These are phyloP conservation scores for Plasmodium vivax DNA, from an alignment of 169 alveolate genomes.

Conservation along the genomic window DNA sequence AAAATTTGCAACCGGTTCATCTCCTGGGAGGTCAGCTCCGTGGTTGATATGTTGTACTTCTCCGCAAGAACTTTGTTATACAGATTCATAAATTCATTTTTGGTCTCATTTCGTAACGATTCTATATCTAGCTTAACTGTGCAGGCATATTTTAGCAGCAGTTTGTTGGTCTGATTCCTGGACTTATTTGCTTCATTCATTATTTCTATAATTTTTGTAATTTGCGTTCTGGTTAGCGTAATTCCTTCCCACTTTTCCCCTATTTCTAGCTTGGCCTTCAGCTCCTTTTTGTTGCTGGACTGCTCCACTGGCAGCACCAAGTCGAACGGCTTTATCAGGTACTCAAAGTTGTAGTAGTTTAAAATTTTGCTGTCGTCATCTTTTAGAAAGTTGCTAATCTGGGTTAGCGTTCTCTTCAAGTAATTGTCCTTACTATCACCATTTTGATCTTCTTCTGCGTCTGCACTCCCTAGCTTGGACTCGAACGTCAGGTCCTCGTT, in stretches of 20 bases:
- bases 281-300: constrained; percentile 77
- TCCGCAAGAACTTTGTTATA: constrained; percentile 81
- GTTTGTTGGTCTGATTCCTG: constrained; percentile 78
- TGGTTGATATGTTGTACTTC: constrained; percentile 60
- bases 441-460: neutral
- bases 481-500: neutral
- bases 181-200: constrained; percentile 81
- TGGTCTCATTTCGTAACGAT: constrained; percentile 82
- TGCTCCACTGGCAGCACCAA: constrained; percentile 72
- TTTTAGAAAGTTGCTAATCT: constrained; percentile 32
- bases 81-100: constrained; percentile 83
- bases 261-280: constrained; percentile 79
- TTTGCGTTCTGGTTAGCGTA: constrained; percentile 81
- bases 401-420: constrained; percentile 25
- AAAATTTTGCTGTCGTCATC: constrained; percentile 65
- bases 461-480: constrained; percentile 20
- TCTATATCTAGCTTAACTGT: constrained; percentile 85
- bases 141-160: constrained; percentile 82
- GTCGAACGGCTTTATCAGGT: constrained; percentile 77
- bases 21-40: constrained; percentile 71
- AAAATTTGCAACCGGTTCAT: constrained; percentile 79
- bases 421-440: constrained; percentile 36
- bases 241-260: constrained; percentile 81
- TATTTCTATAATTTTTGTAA: constrained; percentile 80
- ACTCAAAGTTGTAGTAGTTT: constrained; percentile 65